These are phyloP conservation scores for Sambucus nigra DNA, from an alignment of 129 eudicot species.

Conservation along the genomic window DNA sequence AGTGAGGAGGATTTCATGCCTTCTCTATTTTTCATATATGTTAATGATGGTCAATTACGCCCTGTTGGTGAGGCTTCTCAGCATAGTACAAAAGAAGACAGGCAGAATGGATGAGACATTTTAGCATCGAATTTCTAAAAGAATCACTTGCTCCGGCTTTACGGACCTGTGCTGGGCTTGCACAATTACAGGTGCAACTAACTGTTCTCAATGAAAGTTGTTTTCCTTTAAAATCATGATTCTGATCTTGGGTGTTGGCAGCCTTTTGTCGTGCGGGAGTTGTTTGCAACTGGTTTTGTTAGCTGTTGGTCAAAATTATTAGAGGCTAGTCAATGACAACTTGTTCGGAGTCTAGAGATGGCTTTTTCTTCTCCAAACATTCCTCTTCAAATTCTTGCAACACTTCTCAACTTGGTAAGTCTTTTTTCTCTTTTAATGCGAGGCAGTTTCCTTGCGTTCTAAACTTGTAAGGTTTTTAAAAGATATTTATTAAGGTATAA, in stretches of 20 bases:
- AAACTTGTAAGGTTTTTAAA: too few relatives aligned
- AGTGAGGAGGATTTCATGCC: too few relatives aligned
- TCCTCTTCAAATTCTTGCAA: slow-evolving; percentile 92
- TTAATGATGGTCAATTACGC: slow-evolving; percentile 65
- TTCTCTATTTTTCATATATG: too few relatives aligned
- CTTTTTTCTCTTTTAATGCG: background rate
- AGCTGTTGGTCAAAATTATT: slow-evolving; percentile 94
- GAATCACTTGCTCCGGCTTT: slow-evolving; percentile 95
- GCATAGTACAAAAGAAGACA: slow-evolving; percentile 95
- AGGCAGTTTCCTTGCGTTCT: too few relatives aligned
- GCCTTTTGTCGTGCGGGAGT: slow-evolving; percentile 92
- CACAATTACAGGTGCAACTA: slow-evolving; percentile 72
- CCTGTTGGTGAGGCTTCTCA: slow-evolving; percentile 98
- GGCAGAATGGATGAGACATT: slow-evolving; percentile 99
- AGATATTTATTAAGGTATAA: too few relatives aligned
- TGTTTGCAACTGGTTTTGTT: slow-evolving; percentile 96
- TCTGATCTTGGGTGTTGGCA: too few relatives aligned
- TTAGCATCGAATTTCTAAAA: slow-evolving; percentile 84
- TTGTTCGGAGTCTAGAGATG: slow-evolving; percentile 85
- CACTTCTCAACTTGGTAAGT: slow-evolving; percentile 85
- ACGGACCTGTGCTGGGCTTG: slow-evolving; percentile 93
- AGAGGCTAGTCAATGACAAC: too few relatives aligned
- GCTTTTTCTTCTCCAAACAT: slow-evolving; percentile 98
- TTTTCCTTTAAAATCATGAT: too few relatives aligned
- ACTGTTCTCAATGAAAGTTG: background rate